Evolutionary conservation across 2,329 filamentous ascomycete genomes (phyloP).

Genomic region (Colletotrichum chrysophilum): DNA sequence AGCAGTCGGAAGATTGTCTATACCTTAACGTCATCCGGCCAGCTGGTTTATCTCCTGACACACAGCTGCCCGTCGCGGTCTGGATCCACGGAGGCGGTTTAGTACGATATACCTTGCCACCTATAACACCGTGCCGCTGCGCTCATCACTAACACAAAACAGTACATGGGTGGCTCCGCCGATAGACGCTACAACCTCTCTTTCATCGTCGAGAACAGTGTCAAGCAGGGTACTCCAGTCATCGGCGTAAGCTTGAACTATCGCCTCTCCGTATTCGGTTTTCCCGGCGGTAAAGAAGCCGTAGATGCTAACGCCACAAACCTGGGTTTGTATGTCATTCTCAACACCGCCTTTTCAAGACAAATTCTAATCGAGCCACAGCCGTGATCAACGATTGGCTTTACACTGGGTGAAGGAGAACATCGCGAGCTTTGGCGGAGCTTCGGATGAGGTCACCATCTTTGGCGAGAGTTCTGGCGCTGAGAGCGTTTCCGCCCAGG

Average conservation of each 20-base stretch:
- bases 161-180: slow-evolving; percentile 32
- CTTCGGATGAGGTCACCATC: slow-evolving; percentile 50
- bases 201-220: slow-evolving; percentile 57
- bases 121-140: neutral
- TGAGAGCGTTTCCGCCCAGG: slow-evolving; percentile 49
- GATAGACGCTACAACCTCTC: slow-evolving; percentile 65
- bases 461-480: slow-evolving; percentile 58
- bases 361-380: neutral
- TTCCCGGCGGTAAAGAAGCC: slow-evolving; percentile 47
- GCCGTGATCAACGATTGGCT: slow-evolving; percentile 50
- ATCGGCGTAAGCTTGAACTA: slow-evolving; percentile 57
- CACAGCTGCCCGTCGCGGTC: slow-evolving; percentile 57
- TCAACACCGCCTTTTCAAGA: neutral
- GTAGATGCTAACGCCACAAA: slow-evolving; percentile 49
- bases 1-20: slow-evolving; percentile 60
- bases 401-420: slow-evolving; percentile 53
- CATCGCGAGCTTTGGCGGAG: slow-evolving; percentile 49
- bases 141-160: neutral
- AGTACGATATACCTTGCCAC: neutral
- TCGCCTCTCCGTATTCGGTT: slow-evolving; percentile 51
- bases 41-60: slow-evolving; percentile 41
- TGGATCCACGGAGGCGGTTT: slow-evolving; percentile 59
- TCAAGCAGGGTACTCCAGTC: slow-evolving; percentile 49
- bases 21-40: slow-evolving; percentile 67
- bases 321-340: slow-evolving; percentile 40